Conservation (phyloP, 495 filamentous ascomycete genomes). For the Physcia stellaris region DNA sequence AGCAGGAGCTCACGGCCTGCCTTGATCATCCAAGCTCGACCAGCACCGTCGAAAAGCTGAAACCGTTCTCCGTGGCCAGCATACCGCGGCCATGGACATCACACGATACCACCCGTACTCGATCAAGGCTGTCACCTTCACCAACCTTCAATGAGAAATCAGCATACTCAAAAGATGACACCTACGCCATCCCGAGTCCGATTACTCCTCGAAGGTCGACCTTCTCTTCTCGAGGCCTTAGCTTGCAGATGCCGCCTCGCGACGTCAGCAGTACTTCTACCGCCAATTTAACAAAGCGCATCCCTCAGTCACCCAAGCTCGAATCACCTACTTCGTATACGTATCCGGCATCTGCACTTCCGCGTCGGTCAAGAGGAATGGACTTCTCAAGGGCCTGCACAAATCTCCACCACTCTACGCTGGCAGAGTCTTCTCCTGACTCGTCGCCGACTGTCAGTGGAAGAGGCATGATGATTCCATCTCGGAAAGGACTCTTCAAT, state of each 20-base stretch:
- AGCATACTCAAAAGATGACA: conserved; percentile 70
- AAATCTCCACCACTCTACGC: conserved; percentile 87
- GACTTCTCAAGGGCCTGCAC: conserved; percentile 93
- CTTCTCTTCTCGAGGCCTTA: conserved; percentile 46
- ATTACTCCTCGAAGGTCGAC: conserved; percentile 50
- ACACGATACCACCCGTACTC: too few relatives aligned
- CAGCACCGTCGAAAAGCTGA: too few relatives aligned
- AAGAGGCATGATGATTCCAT: conserved; percentile 66
- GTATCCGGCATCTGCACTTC: conserved; percentile 70
- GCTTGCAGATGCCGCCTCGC: conserved; percentile 58
- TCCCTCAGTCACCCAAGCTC: conserved; percentile 72
- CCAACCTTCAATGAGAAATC: conserved; percentile 47
- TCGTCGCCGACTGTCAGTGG: conserved; percentile 79
- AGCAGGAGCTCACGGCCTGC: too few relatives aligned
- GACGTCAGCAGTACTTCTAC: conserved; percentile 35
- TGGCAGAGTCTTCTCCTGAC: conserved; percentile 85
- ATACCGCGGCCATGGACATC: too few relatives aligned
- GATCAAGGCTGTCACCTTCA: conserved; percentile 47
- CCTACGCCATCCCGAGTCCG: conserved; percentile 44
- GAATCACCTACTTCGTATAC: conserved; percentile 73
- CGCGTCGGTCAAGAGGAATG: conserved; percentile 70
- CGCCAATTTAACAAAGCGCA: conserved; percentile 44
- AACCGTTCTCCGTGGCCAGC: too few relatives aligned
- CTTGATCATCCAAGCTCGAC: too few relatives aligned
- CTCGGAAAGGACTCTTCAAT: conserved; percentile 31